These are phyloP conservation scores for Austroboletus festivus DNA, from an alignment of 768 basidiomycete species.

Conservation along the genomic window DNA sequence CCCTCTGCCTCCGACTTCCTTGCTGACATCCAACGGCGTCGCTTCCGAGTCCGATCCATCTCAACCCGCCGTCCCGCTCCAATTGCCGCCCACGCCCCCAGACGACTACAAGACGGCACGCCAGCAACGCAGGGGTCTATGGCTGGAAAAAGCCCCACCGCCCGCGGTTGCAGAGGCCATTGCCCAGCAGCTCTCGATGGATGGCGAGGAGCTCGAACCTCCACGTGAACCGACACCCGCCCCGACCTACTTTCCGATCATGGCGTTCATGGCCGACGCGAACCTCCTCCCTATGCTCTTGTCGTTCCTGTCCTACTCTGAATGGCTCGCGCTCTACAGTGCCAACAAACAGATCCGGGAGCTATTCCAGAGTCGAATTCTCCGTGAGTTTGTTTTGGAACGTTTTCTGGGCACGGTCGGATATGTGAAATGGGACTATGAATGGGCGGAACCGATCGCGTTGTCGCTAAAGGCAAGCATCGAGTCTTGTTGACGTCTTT, in stretches of 20 bases:
- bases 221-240: constrained; percentile 22
- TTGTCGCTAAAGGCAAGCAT: constrained; percentile 58
- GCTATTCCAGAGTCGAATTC: constrained; percentile 45
- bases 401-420: constrained; percentile 69
- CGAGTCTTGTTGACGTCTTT: neutral
- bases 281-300: constrained; percentile 54
- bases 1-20: neutral
- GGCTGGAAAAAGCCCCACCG: constrained; percentile 39
- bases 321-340: constrained; percentile 63
- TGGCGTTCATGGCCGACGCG: constrained; percentile 51
- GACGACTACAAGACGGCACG: constrained; percentile 42
- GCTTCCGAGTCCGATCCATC: neutral
- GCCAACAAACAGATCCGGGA: constrained; percentile 53
- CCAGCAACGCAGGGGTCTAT: constrained; percentile 38
- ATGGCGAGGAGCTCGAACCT: constrained; percentile 16
- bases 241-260: constrained; percentile 47
- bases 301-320: constrained; percentile 63
- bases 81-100: constrained; percentile 27
- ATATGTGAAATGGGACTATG: constrained; percentile 60
- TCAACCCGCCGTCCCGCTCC: neutral
- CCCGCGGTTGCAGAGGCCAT: constrained; percentile 31
- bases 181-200: constrained; percentile 21
- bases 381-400: constrained; percentile 67
- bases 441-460: constrained; percentile 57
- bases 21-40: constrained; percentile 1